Base-by-base conservation (phyloP, 441 rosid genomes). In the Adansonia grandidieri region DNA sequence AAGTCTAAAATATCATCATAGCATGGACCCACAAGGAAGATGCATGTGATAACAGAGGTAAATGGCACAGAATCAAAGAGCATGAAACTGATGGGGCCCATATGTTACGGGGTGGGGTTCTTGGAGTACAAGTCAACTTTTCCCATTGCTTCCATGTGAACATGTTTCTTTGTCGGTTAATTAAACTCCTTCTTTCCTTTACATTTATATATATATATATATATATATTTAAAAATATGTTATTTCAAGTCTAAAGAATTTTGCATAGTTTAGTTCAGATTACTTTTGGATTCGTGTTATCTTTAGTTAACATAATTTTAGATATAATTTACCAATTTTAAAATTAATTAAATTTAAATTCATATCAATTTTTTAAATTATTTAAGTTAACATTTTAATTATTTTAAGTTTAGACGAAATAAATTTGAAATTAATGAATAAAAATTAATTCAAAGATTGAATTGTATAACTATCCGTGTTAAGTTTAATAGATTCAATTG, bases 111-210 rank as follows among this genome's bases (percentile, higher is more conserved):
- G 37, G 37, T 20, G 73, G 66, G 78, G 77, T 67, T 78, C 82
- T 77, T 53, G 13, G 15, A 24, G 57, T 50, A 40, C 68, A 80
- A 83, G 87, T 81, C 89, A 83, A 81, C 84, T 80, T 71, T 58
- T 11, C 74, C 73, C 74, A 28, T 5, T 0, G 9, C 24, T 28
- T 28, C 74, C 74, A 71, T 32, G 75, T 71, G 75, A 71, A 32
- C 48, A 53, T 71, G 75, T 71, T 53, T 71, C 75, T 71, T 53
- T 53, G 75, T 71, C 62, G 54, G 56, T 47, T 56, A 42, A 17
- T 44, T 67, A 9, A 67, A 44, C 28, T 19, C 28, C 15, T 37
- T 22, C 6, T 4, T 1, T 61, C 11, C 14, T 10, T 0, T 22
- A 11, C 10, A 61, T 61, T 22, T 40, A 42, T 42, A 42, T 42